phyloP scores from a whole-genome alignment of 129 eudicot genomes.

The Escallonia herrerae region DNA sequence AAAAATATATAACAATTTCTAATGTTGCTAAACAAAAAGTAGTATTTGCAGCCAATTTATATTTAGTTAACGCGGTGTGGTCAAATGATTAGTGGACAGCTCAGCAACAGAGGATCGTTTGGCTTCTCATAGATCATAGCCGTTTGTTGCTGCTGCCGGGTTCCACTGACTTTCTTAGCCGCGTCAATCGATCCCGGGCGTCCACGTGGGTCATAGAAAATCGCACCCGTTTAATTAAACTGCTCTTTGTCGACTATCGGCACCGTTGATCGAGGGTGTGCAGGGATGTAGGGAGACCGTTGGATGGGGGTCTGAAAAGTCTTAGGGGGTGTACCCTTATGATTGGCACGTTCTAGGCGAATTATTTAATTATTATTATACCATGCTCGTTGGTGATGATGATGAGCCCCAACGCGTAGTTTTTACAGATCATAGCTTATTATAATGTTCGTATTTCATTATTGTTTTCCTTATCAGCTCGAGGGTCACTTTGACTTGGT shows the following conservation, averaged over 20 bases:
- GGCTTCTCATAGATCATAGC: background rate
- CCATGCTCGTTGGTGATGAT: no score
- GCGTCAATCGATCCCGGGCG: background rate
- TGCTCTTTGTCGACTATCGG: no score
- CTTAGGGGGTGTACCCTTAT: constrained; percentile 17
- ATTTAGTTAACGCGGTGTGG: background rate
- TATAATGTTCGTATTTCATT: no score
- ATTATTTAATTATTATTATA: no score
- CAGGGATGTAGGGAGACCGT: background rate
- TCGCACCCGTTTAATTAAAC: background rate
- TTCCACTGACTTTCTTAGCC: background rate
- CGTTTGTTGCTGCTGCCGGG: background rate
- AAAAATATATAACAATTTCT: no score
- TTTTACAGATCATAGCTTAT: no score
- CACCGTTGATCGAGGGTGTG: background rate
- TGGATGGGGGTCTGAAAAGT: background rate
- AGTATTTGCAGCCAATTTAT: no score
- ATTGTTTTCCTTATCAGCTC: no score
- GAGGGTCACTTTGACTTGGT: no score
- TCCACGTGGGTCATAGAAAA: background rate
- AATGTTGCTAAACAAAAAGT: no score
- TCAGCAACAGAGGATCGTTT: background rate
- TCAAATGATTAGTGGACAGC: constrained; percentile 17
- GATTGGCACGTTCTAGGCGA: constrained; percentile 26
- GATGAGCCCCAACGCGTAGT: no score